phyloP scores from a whole-genome alignment of 768 basidiomycete genomes.

The Rhizopogon salebrosus region DNA sequence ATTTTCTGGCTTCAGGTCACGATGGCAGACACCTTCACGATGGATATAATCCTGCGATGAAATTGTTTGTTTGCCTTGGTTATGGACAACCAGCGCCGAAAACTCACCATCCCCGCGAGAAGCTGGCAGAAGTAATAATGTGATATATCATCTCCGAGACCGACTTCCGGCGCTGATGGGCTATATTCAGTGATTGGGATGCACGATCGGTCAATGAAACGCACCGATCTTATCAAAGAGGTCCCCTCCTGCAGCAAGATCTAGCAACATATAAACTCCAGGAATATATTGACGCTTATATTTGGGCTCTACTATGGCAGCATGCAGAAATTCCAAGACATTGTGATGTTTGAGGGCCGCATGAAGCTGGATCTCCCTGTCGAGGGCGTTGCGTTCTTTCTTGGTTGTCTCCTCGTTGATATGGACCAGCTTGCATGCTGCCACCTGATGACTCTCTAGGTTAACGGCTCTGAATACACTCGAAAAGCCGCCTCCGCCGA shows the following conservation, averaged over 20 bases:
- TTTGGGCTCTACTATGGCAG: conserved; percentile 65
- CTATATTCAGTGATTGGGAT: not conserved
- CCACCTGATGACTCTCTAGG: conserved; percentile 55
- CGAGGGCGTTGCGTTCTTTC: conserved; percentile 69
- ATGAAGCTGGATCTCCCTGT: conserved; percentile 93
- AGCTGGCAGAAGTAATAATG: conserved; percentile 90
- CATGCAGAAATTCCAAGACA: conserved; percentile 81
- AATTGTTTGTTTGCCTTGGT: not conserved
- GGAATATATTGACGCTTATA: conserved; percentile 57
- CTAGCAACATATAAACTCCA: conserved; percentile 89
- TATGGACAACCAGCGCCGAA: not conserved
- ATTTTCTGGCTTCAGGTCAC: conserved; percentile 97
- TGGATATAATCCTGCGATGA: conserved; percentile 73
- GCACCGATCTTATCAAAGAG: conserved; percentile 97
- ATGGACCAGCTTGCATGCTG: conserved; percentile 82
- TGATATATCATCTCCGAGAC: conserved; percentile 80
- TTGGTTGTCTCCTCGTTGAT: conserved; percentile 60
- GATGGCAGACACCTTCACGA: conserved; percentile 85
- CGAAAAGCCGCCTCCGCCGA: conserved; percentile 87
- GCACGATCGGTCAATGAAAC: conserved; percentile 19
- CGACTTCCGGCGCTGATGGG: conserved; percentile 78
- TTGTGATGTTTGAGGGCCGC: conserved; percentile 70
- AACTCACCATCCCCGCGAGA: conserved; percentile 70
- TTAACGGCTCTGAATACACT: conserved; percentile 85
- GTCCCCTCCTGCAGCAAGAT: conserved; percentile 90